Evolutionary conservation across 306 rosid genomes (phyloP).

Genomic region (Purshia tridentata): DNA sequence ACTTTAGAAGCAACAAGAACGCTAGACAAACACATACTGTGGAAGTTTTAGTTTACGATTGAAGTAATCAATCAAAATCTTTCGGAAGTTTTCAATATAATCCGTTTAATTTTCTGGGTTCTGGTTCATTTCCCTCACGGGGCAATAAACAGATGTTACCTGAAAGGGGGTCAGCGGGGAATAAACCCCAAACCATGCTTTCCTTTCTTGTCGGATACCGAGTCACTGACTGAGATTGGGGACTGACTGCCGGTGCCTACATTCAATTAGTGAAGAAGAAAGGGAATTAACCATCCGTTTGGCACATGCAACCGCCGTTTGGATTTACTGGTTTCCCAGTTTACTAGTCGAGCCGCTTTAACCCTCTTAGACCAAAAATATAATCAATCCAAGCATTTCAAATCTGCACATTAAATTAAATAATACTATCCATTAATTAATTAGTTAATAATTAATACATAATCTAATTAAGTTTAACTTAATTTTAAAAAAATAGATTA

Average conservation of each 20-base stretch:
- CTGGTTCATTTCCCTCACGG: not conserved
- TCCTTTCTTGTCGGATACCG: not conserved
- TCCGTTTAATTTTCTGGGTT: not conserved
- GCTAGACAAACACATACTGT: not conserved
- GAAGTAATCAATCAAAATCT: not conserved
- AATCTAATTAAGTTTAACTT: too few relatives aligned
- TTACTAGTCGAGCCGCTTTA: too few relatives aligned
- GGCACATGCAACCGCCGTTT: too few relatives aligned
- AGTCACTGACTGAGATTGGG: not conserved
- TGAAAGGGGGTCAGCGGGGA: conserved; percentile 67
- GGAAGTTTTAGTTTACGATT: not conserved
- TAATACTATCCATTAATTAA: too few relatives aligned
- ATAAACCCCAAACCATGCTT: conserved; percentile 86
- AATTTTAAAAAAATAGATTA: too few relatives aligned
- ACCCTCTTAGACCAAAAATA: too few relatives aligned
- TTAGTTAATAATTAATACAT: too few relatives aligned
- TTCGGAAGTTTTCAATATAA: not conserved
- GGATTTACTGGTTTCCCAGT: too few relatives aligned
- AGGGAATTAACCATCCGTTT: too few relatives aligned
- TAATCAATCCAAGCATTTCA: too few relatives aligned
- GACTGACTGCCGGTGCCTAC: conserved; percentile 4
- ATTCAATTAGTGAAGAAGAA: not conserved
- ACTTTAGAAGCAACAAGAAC: not conserved
- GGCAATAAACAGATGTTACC: conserved; percentile 32
- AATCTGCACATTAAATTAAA: too few relatives aligned